Evolutionary conservation across 2,329 filamentous ascomycete species (phyloP), one percentile per base, ranked within the genome.

Genomic region (Dactylellina leptospora): DNA sequence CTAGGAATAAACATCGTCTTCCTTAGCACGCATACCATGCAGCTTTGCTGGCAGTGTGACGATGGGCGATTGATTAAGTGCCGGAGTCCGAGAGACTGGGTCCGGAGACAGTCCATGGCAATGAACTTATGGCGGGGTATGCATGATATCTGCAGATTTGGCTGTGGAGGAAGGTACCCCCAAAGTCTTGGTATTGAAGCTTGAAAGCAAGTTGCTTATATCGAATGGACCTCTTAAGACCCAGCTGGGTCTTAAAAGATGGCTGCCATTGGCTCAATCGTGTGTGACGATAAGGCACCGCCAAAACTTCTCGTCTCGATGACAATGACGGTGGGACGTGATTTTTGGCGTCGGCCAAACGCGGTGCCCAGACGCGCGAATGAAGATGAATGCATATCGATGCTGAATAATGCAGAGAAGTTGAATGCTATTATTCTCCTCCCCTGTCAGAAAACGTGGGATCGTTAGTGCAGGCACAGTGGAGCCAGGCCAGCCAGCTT

Each of bases 371-470:
- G 42, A 45, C n/a, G 13, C 42, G 20, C 42, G 42, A 20, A 13
- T 13, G 42, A 23, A 33, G 30, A 33, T 6, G 13, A 13, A 33
- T 6, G 30, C n/a, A 5, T 22, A 23, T 16, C 9, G 42, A 20
- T 45, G 42, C 42, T 45, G 42, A 45, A 45, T 45, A 22, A 45
- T 22, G 20, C 18, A 23, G 13, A 22, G 4, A 6, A 6, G 30
- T 33, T 33, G 6, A 13, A 6, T 33, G 6, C 30, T 33, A 6
- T 6, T 13, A 33, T 23, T 5, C 3, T 23, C 16, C 4, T 5
- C 42, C 42, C 42, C 18, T 45, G 42, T 45, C 42, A 13, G 6
- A 23, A 45, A 45, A 45, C 42, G 42, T 45, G 42, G 42, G 42
- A 22, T 8, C 42, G 8, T 8, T 23, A 10, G 18, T 3, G 16